phyloP scores from a whole-genome alignment of 352 stramenopile species.

The Ophiocytium majus region DNA sequence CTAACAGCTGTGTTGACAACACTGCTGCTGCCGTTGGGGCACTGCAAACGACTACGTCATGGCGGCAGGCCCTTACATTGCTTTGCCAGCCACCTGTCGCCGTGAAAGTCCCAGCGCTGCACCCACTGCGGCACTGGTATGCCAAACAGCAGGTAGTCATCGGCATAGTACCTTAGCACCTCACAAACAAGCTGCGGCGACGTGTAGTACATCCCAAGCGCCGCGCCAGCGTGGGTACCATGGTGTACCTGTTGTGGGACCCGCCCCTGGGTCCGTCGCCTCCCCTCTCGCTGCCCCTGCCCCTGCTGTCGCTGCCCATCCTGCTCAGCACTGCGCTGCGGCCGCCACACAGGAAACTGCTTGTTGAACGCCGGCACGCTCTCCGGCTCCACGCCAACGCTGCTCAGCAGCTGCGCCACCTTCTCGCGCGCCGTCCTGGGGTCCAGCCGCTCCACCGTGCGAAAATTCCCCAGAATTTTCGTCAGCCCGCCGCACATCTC shows the following conservation, averaged over 20 bases:
- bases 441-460: conserved; percentile 24
- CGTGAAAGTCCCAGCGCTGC: background rate
- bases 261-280: background rate
- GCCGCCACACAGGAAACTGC: background rate
- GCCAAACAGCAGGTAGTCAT: conserved; percentile 32
- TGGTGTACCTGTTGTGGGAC: background rate
- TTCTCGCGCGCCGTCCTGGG: conserved; percentile 11
- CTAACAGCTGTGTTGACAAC: background rate
- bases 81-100: background rate
- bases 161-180: conserved; percentile 14
- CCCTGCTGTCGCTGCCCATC: background rate
- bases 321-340: background rate
- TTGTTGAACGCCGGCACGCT: background rate
- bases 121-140: conserved; percentile 11
- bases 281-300: background rate
- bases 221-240: background rate
- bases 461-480: background rate
- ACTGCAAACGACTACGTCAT: background rate
- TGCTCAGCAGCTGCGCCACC: background rate
- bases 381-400: background rate
- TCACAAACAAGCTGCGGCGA: background rate
- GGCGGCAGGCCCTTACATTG: background rate
- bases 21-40: background rate
- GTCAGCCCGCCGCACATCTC: conserved; percentile 22
- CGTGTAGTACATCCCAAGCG: background rate